These are phyloP conservation scores for Fabrea salina DNA, from an alignment of 169 alveolate species.

Conservation along the genomic window DNA sequence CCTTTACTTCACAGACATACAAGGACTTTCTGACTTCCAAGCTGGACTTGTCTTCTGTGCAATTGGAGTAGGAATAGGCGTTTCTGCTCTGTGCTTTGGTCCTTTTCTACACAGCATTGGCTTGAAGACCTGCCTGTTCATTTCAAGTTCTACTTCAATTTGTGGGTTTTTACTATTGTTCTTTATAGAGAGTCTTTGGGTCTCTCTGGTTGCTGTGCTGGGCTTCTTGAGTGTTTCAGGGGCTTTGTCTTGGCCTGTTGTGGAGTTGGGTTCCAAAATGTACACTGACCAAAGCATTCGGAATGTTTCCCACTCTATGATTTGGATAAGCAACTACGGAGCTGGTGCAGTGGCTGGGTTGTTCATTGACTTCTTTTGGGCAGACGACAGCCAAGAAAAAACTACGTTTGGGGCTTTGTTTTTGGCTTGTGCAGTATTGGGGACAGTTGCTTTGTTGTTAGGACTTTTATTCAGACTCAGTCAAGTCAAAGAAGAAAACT, in stretches of 20 bases:
- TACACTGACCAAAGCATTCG: background rate
- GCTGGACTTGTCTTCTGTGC: background rate
- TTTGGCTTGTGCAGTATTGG: background rate
- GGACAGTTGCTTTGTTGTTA: background rate
- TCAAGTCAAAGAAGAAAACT: background rate
- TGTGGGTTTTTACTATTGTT: background rate
- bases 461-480: background rate
- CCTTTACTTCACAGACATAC: background rate
- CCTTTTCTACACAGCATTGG: background rate
- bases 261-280: background rate
- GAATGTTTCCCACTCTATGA: background rate
- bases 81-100: background rate
- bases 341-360: constrained; percentile 17
- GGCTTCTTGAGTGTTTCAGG: background rate
- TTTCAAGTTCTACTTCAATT: background rate
- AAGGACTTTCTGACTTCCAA: background rate
- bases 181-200: background rate
- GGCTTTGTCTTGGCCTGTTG: constrained; percentile 14
- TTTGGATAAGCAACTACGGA: background rate
- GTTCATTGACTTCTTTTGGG: constrained; percentile 3
- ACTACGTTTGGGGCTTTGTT: background rate
- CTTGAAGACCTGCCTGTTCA: background rate
- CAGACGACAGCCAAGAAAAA: background rate
- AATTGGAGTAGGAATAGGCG: constrained; percentile 3
- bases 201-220: background rate